Base-by-base conservation (phyloP, 2,329 filamentous ascomycete species). In the Camillea tinctor region DNA sequence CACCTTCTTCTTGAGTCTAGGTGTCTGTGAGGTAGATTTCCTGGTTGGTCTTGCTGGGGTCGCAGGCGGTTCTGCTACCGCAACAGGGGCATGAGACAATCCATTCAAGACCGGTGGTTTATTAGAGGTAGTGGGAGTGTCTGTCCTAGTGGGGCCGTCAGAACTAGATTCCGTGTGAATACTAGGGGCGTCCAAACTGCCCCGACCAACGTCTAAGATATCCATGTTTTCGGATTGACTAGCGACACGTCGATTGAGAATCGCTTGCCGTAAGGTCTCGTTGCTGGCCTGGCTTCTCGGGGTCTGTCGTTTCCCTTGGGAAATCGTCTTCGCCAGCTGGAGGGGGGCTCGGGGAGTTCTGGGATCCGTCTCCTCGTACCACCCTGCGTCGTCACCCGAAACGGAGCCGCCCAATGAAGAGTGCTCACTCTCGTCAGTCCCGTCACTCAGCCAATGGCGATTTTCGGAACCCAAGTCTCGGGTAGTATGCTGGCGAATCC, bases 401-500 rank as follows among this genome's bases (percentile, higher is more conserved):
- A 83, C 77, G 68, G 86, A 88, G 83, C 84, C 82, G 80, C 86
- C 88, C 85, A 88, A 69, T 80, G 88, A 91, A 83, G 88, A 90
- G 79, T 85, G 84, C 80, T 92, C 90, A 73, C 89, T 92, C 69
- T 85, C 85, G 71, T 85, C 85, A 22, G 85, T 84, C 63, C 88
- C 84, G 83, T 96, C 92, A 73, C 91, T 96, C 66, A 93, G 82
- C 92, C 92, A 96, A 75, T 92, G 89, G 62, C 86, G 87, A 66
- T 86, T 85, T 72, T 95, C 91, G 30, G 84, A 85, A 66, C 87
- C 83, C 65, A 82, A 83, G 66, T 89, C 86, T 64, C 85, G 84
- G n/a, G 88, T 84, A n/a, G 91, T 88, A 71, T 93, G 92, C 63
- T 91, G 89, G 62, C 90, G 89, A 66, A 95, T 92, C 91, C 91